phyloP scores from a whole-genome alignment of 148 eudicot genomes.

The Camellia japonica region DNA sequence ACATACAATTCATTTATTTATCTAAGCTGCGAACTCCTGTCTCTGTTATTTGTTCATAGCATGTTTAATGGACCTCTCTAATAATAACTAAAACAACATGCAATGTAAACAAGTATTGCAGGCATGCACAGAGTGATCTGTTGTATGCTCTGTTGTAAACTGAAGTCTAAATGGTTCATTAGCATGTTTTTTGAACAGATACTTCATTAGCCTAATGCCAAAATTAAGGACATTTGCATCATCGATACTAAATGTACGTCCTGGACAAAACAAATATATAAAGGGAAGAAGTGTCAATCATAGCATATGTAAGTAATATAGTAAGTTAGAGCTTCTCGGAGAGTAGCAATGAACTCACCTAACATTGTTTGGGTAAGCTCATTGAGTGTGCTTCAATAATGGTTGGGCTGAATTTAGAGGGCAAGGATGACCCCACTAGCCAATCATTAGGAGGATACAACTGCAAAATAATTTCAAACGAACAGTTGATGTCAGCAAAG shows the following conservation, averaged over 20 bases:
- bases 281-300: too few species aligned
- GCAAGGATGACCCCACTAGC: conserved; percentile 35
- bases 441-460: conserved; percentile 83
- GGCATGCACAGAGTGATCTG: background rate
- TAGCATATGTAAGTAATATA: too few species aligned
- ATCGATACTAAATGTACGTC: background rate
- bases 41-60: background rate
- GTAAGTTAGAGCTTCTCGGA: background rate
- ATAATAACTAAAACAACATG: background rate
- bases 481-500: too few species aligned
- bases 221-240: background rate
- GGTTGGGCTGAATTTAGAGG: too few species aligned
- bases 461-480: conserved; percentile 37
- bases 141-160: background rate
- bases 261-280: background rate
- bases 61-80: background rate
- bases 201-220: background rate
- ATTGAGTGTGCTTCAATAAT: too few species aligned
- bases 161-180: background rate
- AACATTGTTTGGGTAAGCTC: conserved; percentile 38
- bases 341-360: conserved; percentile 43
- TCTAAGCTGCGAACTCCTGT: background rate
- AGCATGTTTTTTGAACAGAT: too few species aligned
- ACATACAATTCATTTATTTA: background rate
- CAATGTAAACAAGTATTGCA: background rate